A percentile compares a stretch with the other conserved stretches of the same genome.
phyloP scores from a whole-genome alignment of 345 rosid genomes.

The Gossypium sturtianum region DNA sequence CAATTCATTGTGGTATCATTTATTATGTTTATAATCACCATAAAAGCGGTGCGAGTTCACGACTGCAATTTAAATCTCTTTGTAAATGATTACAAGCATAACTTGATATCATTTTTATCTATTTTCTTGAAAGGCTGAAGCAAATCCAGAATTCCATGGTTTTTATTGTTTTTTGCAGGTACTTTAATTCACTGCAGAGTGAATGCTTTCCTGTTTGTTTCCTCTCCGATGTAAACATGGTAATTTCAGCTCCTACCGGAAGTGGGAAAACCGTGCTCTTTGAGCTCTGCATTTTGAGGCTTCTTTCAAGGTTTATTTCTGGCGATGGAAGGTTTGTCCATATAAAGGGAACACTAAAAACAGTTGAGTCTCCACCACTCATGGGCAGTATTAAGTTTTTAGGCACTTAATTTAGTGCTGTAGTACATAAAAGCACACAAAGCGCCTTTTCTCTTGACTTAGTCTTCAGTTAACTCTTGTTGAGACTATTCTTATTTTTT shows the following conservation, averaged over 20 bases:
- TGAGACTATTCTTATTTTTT: constrained; percentile 6
- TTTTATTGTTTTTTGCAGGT: constrained; percentile 34
- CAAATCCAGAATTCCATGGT: not conserved
- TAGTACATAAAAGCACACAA: not conserved
- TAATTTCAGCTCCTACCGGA: constrained; percentile 96
- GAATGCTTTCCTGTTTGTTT: constrained; percentile 89
- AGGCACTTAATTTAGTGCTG: not conserved
- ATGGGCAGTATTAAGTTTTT: not conserved
- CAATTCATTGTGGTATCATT: not conserved
- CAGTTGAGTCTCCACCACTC: constrained; percentile 47
- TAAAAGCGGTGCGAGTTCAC: not conserved
- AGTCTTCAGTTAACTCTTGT: not conserved
- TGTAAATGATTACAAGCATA: too few species aligned
- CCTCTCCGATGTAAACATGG: constrained; percentile 82
- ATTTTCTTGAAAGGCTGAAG: too few species aligned
- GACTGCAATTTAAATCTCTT: not conserved
- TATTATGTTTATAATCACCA: not conserved
- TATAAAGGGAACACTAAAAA: constrained; percentile 78
- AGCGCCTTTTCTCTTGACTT: not conserved
- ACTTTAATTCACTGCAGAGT: constrained; percentile 91
- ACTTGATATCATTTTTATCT: too few species aligned
- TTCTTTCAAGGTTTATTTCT: constrained; percentile 66
- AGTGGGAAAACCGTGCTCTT: constrained; percentile 96
- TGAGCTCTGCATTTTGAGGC: constrained; percentile 87
- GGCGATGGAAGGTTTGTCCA: constrained; percentile 57